Percentiles rank a stretch among this genome's conserved stretches.
These are phyloP conservation scores for Pyricularia pennisetigena DNA, from an alignment of 2,329 filamentous ascomycete genomes.

Conservation along the genomic window DNA sequence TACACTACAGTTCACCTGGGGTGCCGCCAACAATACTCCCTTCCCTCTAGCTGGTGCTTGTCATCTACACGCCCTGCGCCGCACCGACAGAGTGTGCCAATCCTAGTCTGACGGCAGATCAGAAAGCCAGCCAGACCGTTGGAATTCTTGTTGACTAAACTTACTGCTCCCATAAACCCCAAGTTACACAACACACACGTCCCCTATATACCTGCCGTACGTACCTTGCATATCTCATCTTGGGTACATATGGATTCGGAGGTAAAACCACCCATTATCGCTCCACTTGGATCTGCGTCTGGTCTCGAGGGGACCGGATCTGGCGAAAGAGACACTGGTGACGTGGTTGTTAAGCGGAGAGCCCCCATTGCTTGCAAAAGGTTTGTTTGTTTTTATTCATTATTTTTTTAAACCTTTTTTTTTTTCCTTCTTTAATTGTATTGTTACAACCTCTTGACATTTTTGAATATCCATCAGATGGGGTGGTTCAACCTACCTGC, in stretches of 20 bases:
- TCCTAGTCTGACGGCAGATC: not conserved
- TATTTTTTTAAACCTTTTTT: not conserved
- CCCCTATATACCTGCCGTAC: not conserved
- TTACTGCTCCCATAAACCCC: not conserved
- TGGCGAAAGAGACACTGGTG: not conserved
- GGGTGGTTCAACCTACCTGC: not conserved
- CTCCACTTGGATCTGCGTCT: not conserved
- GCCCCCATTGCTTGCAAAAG: constrained; percentile 13
- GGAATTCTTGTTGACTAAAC: not conserved
- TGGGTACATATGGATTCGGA: constrained; percentile 2
- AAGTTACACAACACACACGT: not conserved
- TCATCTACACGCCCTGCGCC: not conserved
- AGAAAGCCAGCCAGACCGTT: not conserved
- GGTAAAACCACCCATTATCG: not conserved
- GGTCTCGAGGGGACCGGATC: not conserved
- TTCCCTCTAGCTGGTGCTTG: not conserved
- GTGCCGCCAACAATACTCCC: no score
- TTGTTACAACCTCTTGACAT: not conserved
- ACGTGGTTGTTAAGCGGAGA: constrained; percentile 12
- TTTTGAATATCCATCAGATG: not conserved
- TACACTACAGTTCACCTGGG: not conserved
- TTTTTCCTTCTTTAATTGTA: not conserved
- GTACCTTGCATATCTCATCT: not conserved
- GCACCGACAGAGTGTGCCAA: not conserved
- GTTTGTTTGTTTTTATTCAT: not conserved